phyloP scores from a whole-genome alignment of 2,329 filamentous ascomycete species.

The Exophiala phaeomuriformis region DNA sequence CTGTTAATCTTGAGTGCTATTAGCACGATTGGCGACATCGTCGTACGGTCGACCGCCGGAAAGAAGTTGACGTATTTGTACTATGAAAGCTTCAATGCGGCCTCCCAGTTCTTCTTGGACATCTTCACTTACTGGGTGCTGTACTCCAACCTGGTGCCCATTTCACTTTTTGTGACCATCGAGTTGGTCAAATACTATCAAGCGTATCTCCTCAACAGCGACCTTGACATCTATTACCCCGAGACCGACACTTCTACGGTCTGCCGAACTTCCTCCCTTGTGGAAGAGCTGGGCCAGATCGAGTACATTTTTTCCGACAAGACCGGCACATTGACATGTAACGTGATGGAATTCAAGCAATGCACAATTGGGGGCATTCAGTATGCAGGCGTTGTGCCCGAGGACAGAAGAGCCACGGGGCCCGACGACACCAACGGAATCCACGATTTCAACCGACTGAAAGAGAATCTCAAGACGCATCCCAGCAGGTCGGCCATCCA shows the following conservation, averaged over 20 bases:
- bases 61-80: constrained; percentile 64
- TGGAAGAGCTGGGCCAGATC: constrained; percentile 95
- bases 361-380: constrained; percentile 88
- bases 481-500: constrained; percentile 56
- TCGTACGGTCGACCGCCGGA: constrained; percentile 60
- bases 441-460: constrained; percentile 72
- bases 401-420: constrained; percentile 78
- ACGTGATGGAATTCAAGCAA: constrained; percentile 97
- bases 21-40: constrained; percentile 83
- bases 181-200: constrained; percentile 98
- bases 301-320: constrained; percentile 99
- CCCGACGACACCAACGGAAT: constrained; percentile 65
- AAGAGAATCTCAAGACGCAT: constrained; percentile 60
- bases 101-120: constrained; percentile 80
- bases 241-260: constrained; percentile 91
- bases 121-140: constrained; percentile 98
- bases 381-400: constrained; percentile 84
- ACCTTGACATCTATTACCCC: constrained; percentile 96
- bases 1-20: constrained; percentile 78
- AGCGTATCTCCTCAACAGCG: constrained; percentile 94
- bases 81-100: constrained; percentile 53
- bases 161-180: constrained; percentile 94
- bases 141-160: constrained; percentile 92
- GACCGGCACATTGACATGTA: constrained; percentile 94
- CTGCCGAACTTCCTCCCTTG: constrained; percentile 89